Conservation (phyloP, 768 basidiomycete species). For the Paxillus ammoniavirescens region DNA sequence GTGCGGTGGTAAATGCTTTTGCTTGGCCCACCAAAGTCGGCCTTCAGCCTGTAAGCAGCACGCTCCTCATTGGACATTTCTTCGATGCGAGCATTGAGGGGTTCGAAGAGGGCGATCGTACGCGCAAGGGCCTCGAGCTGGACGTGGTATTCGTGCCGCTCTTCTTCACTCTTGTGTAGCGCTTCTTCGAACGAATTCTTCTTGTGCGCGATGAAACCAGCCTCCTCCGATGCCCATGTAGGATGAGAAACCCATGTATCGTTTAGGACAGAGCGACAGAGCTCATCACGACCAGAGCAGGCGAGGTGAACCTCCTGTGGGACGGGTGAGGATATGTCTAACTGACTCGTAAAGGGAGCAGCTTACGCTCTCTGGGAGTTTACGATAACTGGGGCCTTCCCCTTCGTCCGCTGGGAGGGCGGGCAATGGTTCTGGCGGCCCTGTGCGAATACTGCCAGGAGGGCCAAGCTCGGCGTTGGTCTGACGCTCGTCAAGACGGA, state of each 20-base stretch:
- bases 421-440: conserved; percentile 72
- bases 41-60: conserved; percentile 71
- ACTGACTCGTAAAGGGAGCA: background rate
- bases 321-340: background rate
- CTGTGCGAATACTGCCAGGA: conserved; percentile 74
- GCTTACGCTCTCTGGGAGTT: conserved; percentile 84
- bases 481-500: conserved; percentile 73
- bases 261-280: conserved; percentile 94
- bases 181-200: conserved; percentile 97
- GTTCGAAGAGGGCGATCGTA: conserved; percentile 90
- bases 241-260: conserved; percentile 99
- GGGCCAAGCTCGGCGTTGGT: conserved; percentile 66
- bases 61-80: conserved; percentile 90
- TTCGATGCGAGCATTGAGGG: conserved; percentile 78
- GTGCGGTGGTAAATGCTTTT: conserved; percentile 89
- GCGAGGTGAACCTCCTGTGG: conserved; percentile 81
- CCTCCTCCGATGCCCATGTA: conserved; percentile 96
- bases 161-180: conserved; percentile 95
- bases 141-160: conserved; percentile 96
- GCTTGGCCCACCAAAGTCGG: conserved; percentile 87
- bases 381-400: conserved; percentile 92
- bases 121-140: conserved; percentile 88
- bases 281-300: conserved; percentile 92
- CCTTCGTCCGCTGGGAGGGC: conserved; percentile 80
- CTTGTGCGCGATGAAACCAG: conserved; percentile 92